These are phyloP conservation scores for Brassica nigra DNA, from an alignment of 345 rosid species.

Conservation along the genomic window DNA sequence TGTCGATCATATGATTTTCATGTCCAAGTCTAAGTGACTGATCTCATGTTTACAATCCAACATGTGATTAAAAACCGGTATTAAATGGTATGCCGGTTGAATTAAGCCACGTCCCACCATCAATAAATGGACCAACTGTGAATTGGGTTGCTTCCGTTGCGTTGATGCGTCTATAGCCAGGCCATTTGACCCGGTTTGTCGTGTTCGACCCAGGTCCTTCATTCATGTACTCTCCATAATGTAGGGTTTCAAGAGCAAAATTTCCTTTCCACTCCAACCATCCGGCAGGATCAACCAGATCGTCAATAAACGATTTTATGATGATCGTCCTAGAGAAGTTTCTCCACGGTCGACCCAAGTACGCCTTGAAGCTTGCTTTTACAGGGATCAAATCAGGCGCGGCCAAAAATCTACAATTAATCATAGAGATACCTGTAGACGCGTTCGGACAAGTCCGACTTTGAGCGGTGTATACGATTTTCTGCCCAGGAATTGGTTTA, in stretches of 20 bases:
- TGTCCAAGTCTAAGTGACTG: constrained; percentile 1
- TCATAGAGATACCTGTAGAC: constrained; percentile 65
- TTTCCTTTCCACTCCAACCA: constrained; percentile 69
- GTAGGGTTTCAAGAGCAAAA: constrained; percentile 58
- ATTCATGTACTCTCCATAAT: constrained; percentile 78
- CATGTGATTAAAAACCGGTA: constrained; percentile 30
- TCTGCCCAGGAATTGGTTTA: constrained; percentile 57
- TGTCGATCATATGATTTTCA: neutral
- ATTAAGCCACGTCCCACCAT: constrained; percentile 69
- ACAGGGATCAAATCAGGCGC: constrained; percentile 64
- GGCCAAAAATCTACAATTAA: constrained; percentile 64
- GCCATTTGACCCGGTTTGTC: constrained; percentile 67
- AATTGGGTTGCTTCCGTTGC: constrained; percentile 59
- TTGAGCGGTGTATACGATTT: constrained; percentile 70
- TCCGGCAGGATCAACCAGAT: constrained; percentile 65
- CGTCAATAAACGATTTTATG: constrained; percentile 58
- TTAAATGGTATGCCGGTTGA: constrained; percentile 53
- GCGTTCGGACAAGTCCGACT: constrained; percentile 61
- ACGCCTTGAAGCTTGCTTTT: constrained; percentile 50
- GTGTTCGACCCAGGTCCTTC: constrained; percentile 68
- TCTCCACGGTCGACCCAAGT: constrained; percentile 84
- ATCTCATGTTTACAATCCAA: neutral
- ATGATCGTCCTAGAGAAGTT: constrained; percentile 69
- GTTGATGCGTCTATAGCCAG: constrained; percentile 59
- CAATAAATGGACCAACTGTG: constrained; percentile 59